Base-by-base conservation (phyloP, 257 asterid species). In the Rauvolfia tetraphylla region DNA sequence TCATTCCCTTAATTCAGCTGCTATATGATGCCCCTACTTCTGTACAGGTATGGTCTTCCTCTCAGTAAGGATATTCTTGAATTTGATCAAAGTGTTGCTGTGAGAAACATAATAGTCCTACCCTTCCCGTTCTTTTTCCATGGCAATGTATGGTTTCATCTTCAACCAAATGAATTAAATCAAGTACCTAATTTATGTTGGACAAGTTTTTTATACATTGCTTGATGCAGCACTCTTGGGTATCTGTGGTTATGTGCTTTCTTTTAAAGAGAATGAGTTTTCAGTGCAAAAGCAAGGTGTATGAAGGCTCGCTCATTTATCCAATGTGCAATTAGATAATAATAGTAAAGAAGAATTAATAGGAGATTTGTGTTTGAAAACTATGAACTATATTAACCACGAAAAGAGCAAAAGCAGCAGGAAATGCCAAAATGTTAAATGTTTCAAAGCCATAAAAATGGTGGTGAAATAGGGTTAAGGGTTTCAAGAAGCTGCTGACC, bases 1-100 rank as follows among this genome's bases (percentile, higher is more conserved):
- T 87, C 65, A 75, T 63, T 85, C 91, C 93, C 74, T 80, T 95
- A 90, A 88, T 92, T 76, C 91, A 85, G 83, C 97, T 91, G 86
- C 84, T 95, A 81, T 83, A 79, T 65, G 95, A 92, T 80, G 83
- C 89, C 73, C 78, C 82, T 79, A 78, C 85, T 67, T 79, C 86
- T 81, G 96, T 90, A 82, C 92, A 90, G 97, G 99, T 92, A 88
- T 68, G 48, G 67, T 70, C 56, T 62, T 75, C 78, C 59, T 31
- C 74, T 33, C 53, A 33, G 31, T 44, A 44, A 74, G 34, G 42
- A 27, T 56, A 17, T 39, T 54, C 41, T 48, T 71, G 1, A 22
- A 36, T 14, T 78, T 71, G 3, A 17, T 39, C 20, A 41, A 2
- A 2, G 25, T 54, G 10, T 34, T 15, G 3, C 22, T 13, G 20